Percentiles rank a stretch among this genome's conserved stretches.
Evolutionary conservation across 2,329 filamentous ascomycete genomes (phyloP).

Genomic region (Neofusicoccum parvum): DNA sequence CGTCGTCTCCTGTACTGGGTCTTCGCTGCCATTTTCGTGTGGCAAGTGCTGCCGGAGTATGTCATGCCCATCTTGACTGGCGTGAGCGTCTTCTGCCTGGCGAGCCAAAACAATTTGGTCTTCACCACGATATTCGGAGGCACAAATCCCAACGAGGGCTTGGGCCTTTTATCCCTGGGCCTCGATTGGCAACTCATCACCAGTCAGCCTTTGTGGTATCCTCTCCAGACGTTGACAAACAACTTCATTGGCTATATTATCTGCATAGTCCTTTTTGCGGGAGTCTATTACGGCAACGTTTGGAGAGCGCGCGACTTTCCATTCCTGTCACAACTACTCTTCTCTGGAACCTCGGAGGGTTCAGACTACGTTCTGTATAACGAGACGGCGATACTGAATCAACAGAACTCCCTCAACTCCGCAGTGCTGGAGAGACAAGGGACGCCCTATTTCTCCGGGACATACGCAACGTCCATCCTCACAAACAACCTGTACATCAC

Average conservation of each 20-base stretch:
- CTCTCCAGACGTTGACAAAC: no score
- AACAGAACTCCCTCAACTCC: slow-evolving; percentile 42
- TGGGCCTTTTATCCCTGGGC: slow-evolving; percentile 62
- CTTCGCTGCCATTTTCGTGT: slow-evolving; percentile 25
- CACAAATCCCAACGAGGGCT: slow-evolving; percentile 49
- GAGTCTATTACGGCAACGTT: slow-evolving; percentile 47
- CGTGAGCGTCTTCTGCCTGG: slow-evolving; percentile 21
- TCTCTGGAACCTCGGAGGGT: slow-evolving; percentile 32
- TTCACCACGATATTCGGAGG: slow-evolving; percentile 57
- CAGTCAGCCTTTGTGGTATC: slow-evolving; percentile 16
- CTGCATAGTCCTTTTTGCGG: no score
- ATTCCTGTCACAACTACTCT: slow-evolving; percentile 9
- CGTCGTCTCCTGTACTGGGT: slow-evolving; percentile 34
- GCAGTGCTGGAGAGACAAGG: slow-evolving; percentile 39
- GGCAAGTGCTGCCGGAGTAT: slow-evolving; percentile 23
- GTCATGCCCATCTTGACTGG: slow-evolving; percentile 12
- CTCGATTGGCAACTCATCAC: slow-evolving; percentile 69
- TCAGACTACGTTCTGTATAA: slow-evolving; percentile 23
- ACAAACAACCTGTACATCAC: slow-evolving; percentile 30
- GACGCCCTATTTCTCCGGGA: slow-evolving; percentile 45
- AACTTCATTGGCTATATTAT: no score
- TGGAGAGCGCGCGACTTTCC: slow-evolving; percentile 44
- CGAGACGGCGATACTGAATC: slow-evolving; percentile 22
- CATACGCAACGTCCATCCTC: slow-evolving; percentile 22
- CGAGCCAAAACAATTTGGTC: slow-evolving; percentile 36